These are phyloP conservation scores for Botrytis elliptica DNA, from an alignment of 2,329 filamentous ascomycete genomes.

Conservation along the genomic window DNA sequence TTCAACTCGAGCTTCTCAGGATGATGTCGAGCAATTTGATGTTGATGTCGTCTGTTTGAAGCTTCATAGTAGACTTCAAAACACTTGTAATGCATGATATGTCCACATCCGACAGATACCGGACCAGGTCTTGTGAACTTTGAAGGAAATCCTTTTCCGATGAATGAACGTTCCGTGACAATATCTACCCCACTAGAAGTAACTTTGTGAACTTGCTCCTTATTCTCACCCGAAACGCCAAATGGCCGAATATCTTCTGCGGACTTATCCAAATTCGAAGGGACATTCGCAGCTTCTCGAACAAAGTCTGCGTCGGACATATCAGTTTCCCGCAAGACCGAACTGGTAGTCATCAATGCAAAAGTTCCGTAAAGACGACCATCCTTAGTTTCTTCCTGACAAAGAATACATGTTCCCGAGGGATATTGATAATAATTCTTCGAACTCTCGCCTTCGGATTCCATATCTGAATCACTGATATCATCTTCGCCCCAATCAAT, in stretches of 20 bases:
- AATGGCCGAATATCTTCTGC: slow-evolving; percentile 83
- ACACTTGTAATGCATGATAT: slow-evolving; percentile 97
- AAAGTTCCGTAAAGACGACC: slow-evolving; percentile 89
- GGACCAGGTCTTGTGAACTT: slow-evolving; percentile 67
- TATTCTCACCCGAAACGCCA: slow-evolving; percentile 86
- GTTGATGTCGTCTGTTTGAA: slow-evolving; percentile 77
- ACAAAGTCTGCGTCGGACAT: slow-evolving; percentile 79
- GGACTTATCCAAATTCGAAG: slow-evolving; percentile 78
- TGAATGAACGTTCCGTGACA: slow-evolving; percentile 71
- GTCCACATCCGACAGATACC: slow-evolving; percentile 87
- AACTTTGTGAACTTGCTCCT: slow-evolving; percentile 71
- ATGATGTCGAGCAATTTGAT: slow-evolving; percentile 92
- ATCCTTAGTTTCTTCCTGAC: slow-evolving; percentile 93
- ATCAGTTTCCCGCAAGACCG: slow-evolving; percentile 82
- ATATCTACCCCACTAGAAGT: slow-evolving; percentile 70
- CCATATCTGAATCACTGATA: slow-evolving; percentile 66
- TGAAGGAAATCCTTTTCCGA: slow-evolving; percentile 85
- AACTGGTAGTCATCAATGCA: slow-evolving; percentile 81
- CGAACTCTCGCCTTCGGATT: slow-evolving; percentile 58
- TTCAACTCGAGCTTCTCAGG: slow-evolving; percentile 76
- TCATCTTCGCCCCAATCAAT: slow-evolving; percentile 87
- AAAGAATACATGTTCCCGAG: slow-evolving; percentile 88
- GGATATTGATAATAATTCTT: slow-evolving; percentile 88
- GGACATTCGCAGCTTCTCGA: slow-evolving; percentile 75
- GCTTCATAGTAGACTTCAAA: slow-evolving; percentile 90